A percentile compares a stretch with the other conserved stretches of the same genome.
Conservation (phyloP, 2,329 filamentous ascomycete species). For the Xylaria sp. region DNA sequence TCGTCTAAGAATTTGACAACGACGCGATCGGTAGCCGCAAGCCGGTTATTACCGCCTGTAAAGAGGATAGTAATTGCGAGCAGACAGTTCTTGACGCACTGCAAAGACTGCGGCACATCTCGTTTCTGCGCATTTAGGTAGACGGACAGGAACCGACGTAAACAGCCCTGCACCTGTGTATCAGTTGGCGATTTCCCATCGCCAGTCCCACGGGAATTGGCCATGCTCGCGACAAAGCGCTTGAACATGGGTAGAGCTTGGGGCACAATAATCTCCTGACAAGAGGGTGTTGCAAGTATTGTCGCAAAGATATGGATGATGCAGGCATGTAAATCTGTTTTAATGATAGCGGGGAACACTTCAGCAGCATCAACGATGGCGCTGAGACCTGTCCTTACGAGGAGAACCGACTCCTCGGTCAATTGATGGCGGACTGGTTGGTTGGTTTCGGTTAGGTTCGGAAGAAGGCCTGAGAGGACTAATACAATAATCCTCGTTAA, state of each 20-base stretch:
- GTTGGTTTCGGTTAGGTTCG: slow-evolving; percentile 77
- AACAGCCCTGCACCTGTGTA: slow-evolving; percentile 80
- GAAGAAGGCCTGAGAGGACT: slow-evolving; percentile 86
- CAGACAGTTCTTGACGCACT: slow-evolving; percentile 92
- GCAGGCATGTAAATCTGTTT: slow-evolving; percentile 93
- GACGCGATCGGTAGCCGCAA: slow-evolving; percentile 79
- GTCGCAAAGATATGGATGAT: slow-evolving; percentile 97
- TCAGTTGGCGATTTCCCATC: slow-evolving; percentile 61
- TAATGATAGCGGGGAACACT: slow-evolving; percentile 96
- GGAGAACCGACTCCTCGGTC: slow-evolving; percentile 84
- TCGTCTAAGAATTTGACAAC: slow-evolving; percentile 81
- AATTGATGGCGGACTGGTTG: slow-evolving; percentile 77
- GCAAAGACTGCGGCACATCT: slow-evolving; percentile 77
- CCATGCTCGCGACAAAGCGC: slow-evolving; percentile 84
- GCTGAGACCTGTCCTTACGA: slow-evolving; percentile 83
- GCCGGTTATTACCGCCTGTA: slow-evolving; percentile 78
- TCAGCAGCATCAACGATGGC: slow-evolving; percentile 94
- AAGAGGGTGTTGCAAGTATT: slow-evolving; percentile 85
- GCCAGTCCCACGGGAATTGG: slow-evolving; percentile 55
- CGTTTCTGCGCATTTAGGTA: slow-evolving; percentile 79
- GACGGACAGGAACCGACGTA: slow-evolving; percentile 84
- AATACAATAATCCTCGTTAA: slow-evolving; percentile 95
- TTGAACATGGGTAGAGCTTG: slow-evolving; percentile 91
- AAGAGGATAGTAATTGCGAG: slow-evolving; percentile 89
- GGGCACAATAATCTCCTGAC: slow-evolving; percentile 88